Conservation (phyloP, 129 eudicot species). For the Helichrysum umbraculigerum region DNA sequence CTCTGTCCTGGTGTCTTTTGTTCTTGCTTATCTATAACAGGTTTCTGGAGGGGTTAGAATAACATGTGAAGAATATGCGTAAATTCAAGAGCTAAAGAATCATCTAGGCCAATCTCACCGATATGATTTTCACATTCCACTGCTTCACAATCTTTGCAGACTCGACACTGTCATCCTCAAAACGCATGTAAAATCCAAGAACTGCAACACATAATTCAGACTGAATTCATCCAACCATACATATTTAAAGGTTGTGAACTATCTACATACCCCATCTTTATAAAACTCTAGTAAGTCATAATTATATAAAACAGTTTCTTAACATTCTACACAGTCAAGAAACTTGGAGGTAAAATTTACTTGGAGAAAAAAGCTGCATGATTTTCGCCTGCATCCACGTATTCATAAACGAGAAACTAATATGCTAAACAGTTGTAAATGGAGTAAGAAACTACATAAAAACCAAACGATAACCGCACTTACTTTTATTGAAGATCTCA, state of each 20-base stretch:
- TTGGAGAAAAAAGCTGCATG: not conserved
- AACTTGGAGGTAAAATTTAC: not conserved
- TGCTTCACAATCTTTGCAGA: conserved; percentile 93
- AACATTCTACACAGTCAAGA: not conserved
- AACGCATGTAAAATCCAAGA: conserved; percentile 93
- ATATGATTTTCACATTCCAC: conserved; percentile 97
- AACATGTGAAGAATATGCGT: not conserved
- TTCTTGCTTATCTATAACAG: conserved; percentile 81
- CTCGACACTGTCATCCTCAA: conserved; percentile 98
- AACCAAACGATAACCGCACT: conserved; percentile 23
- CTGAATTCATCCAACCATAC: not conserved
- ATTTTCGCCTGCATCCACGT: not conserved
- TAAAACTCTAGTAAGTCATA: not conserved
- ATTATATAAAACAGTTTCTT: not conserved
- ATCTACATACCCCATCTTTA: not conserved
- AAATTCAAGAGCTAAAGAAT: not conserved
- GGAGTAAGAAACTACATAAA: not conserved
- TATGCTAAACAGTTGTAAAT: too few relatives aligned
- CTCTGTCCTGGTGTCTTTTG: conserved; percentile 98
- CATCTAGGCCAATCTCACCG: conserved; percentile 58
- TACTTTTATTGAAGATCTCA: conserved; percentile 92
- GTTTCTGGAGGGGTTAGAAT: not conserved
- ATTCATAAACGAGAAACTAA: not conserved
- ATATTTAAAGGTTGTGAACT: not conserved
- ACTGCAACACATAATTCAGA: conserved; percentile 42